Conservation (phyloP, 1,284 basidiomycete genomes). For the Dichomitus squalens region DNA sequence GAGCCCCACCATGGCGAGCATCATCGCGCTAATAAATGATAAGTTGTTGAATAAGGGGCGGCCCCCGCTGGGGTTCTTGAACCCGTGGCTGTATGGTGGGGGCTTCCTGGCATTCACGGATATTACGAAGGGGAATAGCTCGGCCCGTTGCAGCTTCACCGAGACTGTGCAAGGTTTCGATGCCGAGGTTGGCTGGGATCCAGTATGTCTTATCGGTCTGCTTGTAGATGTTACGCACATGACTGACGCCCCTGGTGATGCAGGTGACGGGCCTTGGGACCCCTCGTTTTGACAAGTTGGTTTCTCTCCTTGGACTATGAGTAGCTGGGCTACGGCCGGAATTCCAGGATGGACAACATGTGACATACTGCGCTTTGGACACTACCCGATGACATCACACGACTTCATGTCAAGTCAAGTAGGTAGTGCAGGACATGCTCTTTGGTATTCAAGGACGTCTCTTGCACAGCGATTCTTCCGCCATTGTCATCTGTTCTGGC, state of each 20-base stretch:
- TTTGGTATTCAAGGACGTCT: no score
- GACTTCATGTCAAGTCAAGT: no score
- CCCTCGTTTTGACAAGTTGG: slow-evolving; percentile 16
- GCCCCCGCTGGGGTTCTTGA: slow-evolving; percentile 47
- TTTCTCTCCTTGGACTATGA: slow-evolving; percentile 15
- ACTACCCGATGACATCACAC: no score
- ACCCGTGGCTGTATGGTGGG: slow-evolving; percentile 42
- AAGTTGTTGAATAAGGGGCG: slow-evolving; percentile 42
- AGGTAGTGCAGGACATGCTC: no score
- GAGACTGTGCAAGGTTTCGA: slow-evolving; percentile 43
- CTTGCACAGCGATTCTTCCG: no score
- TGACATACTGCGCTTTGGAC: no score
- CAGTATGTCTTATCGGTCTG: slow-evolving; percentile 32
- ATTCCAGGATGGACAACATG: no score
- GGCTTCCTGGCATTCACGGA: slow-evolving; percentile 27
- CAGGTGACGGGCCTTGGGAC: slow-evolving; percentile 19
- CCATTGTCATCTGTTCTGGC: no score
- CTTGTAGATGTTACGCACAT: neutral
- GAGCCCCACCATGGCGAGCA: slow-evolving; percentile 51
- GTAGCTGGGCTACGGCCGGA: no score
- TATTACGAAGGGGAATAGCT: slow-evolving; percentile 29
- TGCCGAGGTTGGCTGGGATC: slow-evolving; percentile 42
- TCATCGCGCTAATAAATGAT: slow-evolving; percentile 61
- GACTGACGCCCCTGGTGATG: neutral
- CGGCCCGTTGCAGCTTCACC: slow-evolving; percentile 27